Percentiles rank a stretch among this genome's conserved stretches.
phyloP scores from a whole-genome alignment of 371 early-diverging fungal genomes.

The Saksenaea vasiformis region DNA sequence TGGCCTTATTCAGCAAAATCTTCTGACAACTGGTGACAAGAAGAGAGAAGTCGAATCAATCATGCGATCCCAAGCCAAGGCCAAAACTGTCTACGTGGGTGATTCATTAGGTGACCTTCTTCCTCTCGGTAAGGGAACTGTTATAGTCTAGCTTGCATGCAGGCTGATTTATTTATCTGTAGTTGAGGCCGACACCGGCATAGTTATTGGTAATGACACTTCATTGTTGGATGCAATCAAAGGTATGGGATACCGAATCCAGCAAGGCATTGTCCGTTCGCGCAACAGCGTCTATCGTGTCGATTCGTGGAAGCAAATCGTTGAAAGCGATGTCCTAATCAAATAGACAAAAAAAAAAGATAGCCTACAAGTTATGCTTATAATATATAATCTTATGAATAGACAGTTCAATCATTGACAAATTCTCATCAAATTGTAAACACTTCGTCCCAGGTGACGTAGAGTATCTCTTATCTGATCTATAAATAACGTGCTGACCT shows the following conservation, averaged over 20 bases:
- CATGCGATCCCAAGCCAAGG: constrained; percentile 1
- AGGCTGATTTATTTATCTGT: not conserved
- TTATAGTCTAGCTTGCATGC: not conserved
- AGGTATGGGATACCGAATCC: constrained; percentile 5
- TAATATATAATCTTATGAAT: not conserved
- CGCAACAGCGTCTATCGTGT: constrained; percentile 3
- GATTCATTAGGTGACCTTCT: constrained; percentile 45
- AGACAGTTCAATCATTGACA: no score
- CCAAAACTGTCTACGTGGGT: constrained; percentile 33
- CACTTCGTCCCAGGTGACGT: no score
- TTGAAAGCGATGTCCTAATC: not conserved
- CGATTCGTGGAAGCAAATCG: constrained; percentile 9
- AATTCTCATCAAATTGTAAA: no score
- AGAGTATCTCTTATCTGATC: no score
- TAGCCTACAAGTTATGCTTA: not conserved
- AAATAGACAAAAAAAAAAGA: not conserved
- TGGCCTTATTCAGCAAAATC: constrained; percentile 26
- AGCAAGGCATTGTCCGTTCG: constrained; percentile 12
- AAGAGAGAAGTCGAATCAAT: constrained; percentile 16
- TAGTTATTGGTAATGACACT: constrained; percentile 52
- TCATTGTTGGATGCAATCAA: constrained; percentile 26
- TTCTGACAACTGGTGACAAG: constrained; percentile 39
- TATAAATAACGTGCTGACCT: no score
- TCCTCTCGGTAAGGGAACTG: constrained; percentile 27
- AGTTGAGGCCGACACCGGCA: constrained; percentile 53